phyloP scores from a whole-genome alignment of 2,329 filamentous ascomycete genomes.

The Exophiala sp. region DNA sequence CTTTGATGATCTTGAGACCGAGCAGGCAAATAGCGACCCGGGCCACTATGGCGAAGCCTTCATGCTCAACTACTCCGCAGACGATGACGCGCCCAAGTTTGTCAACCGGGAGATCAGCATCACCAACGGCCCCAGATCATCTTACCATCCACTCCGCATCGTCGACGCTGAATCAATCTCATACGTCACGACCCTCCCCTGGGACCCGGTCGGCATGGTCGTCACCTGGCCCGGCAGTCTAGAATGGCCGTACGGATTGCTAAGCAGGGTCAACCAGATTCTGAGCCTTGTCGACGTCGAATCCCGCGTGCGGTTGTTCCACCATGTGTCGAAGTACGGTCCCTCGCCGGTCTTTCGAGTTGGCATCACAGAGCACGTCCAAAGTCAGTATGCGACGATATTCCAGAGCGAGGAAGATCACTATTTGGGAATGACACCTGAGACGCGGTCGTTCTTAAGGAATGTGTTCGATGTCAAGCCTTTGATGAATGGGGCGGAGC shows the following conservation, averaged over 20 bases:
- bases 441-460: constrained; percentile 15
- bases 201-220: constrained; percentile 17
- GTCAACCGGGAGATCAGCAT: background rate
- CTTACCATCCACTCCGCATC: constrained; percentile 11
- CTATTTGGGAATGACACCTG: constrained; percentile 15
- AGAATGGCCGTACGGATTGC: constrained; percentile 8
- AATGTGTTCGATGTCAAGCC: constrained; percentile 2
- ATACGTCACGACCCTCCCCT: constrained; percentile 19
- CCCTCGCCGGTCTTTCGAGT: constrained; percentile 18
- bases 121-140: background rate
- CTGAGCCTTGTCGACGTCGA: constrained; percentile 18
- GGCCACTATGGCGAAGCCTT: constrained; percentile 19
- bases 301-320: constrained; percentile 19
- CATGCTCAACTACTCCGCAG: constrained; percentile 14
- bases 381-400: constrained; percentile 10
- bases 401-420: constrained; percentile 11
- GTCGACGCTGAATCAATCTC: constrained; percentile 17
- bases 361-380: constrained; percentile 13
- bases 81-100: constrained; percentile 13
- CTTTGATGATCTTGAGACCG: constrained; percentile 5
- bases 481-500: constrained; percentile 10
- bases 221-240: constrained; percentile 10
- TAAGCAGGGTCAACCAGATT: constrained; percentile 16
- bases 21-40: constrained; percentile 1
- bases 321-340: constrained; percentile 20